These are phyloP conservation scores for Prunus kanzakura DNA, from an alignment of 306 rosid genomes.

Conservation along the genomic window DNA sequence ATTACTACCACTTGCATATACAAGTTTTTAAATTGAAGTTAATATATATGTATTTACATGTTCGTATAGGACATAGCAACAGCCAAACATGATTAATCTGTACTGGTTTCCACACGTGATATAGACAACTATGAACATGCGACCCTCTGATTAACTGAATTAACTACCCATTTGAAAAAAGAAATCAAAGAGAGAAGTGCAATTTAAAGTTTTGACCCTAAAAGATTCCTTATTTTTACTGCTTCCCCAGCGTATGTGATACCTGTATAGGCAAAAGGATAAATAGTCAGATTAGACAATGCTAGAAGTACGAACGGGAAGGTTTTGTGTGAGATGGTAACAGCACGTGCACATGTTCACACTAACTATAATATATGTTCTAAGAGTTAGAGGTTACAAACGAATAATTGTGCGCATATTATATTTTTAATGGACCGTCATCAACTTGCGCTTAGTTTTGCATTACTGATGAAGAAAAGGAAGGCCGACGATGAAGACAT, in stretches of 20 bases:
- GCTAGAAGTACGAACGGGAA: too few relatives aligned
- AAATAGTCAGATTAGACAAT: too few relatives aligned
- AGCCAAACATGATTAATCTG: conserved; percentile 5
- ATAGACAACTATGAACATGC: conserved; percentile 25
- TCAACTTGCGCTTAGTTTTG: too few relatives aligned
- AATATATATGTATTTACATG: not conserved
- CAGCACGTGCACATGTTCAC: too few relatives aligned
- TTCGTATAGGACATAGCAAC: conserved; percentile 2
- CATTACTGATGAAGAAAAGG: too few relatives aligned
- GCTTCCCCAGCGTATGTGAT: not conserved
- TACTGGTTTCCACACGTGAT: conserved; percentile 24
- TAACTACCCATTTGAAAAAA: conserved; percentile 36
- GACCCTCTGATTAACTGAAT: conserved; percentile 42
- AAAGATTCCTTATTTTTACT: not conserved
- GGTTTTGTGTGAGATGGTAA: too few relatives aligned
- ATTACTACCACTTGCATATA: conserved; percentile 22
- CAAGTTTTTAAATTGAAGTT: not conserved
- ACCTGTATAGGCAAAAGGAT: too few relatives aligned
- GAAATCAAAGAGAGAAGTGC: not conserved
- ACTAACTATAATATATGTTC: too few relatives aligned
- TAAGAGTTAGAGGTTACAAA: too few relatives aligned
- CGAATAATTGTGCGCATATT: too few relatives aligned
- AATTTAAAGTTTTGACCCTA: not conserved
- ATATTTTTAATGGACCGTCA: too few relatives aligned
- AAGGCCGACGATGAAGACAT: not conserved